These are phyloP conservation scores for Boletus insuetus DNA, from an alignment of 768 basidiomycete genomes.

Conservation along the genomic window DNA sequence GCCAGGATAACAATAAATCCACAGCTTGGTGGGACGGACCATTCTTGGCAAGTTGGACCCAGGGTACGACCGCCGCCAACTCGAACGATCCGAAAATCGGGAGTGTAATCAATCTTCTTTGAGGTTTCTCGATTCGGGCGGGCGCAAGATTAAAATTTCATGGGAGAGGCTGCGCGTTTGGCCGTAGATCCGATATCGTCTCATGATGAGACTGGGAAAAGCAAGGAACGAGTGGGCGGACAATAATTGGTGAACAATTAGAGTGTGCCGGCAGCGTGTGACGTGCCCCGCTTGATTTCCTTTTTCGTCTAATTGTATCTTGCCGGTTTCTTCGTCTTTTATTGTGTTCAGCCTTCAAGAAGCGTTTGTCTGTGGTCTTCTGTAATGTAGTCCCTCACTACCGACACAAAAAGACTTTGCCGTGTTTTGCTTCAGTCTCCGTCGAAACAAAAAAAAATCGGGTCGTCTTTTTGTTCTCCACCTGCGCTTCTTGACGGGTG, in stretches of 20 bases:
- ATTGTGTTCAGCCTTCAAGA: conserved; percentile 33
- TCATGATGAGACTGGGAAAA: conserved; percentile 12
- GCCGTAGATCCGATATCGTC: conserved; percentile 26
- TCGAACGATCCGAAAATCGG: conserved; percentile 18
- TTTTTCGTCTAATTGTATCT: conserved; percentile 36
- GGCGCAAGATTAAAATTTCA: conserved; percentile 22
- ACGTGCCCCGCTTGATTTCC: conserved; percentile 27
- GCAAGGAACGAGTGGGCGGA: conserved; percentile 12
- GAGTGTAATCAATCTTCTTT: conserved; percentile 20
- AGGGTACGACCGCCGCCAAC: background rate
- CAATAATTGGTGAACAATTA: conserved; percentile 29
- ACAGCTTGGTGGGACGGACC: background rate
- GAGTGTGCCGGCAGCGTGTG: conserved; percentile 23
- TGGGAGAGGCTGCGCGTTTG: conserved; percentile 5
- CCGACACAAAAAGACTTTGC: conserved; percentile 34
- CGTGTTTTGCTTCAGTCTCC: conserved; percentile 19
- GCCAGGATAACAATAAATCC: conserved; percentile 19
- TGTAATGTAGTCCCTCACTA: conserved; percentile 33
- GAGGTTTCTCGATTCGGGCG: conserved; percentile 30
- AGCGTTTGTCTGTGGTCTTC: conserved; percentile 25
- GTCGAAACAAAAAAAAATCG: conserved; percentile 34
- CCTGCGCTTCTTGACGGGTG: conserved; percentile 28
- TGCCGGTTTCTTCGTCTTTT: conserved; percentile 33
- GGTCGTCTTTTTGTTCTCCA: conserved; percentile 34
- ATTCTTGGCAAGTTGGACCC: conserved; percentile 16